Base-by-base conservation (phyloP, 2,329 filamentous ascomycete genomes). In the Calycina herbarum region DNA sequence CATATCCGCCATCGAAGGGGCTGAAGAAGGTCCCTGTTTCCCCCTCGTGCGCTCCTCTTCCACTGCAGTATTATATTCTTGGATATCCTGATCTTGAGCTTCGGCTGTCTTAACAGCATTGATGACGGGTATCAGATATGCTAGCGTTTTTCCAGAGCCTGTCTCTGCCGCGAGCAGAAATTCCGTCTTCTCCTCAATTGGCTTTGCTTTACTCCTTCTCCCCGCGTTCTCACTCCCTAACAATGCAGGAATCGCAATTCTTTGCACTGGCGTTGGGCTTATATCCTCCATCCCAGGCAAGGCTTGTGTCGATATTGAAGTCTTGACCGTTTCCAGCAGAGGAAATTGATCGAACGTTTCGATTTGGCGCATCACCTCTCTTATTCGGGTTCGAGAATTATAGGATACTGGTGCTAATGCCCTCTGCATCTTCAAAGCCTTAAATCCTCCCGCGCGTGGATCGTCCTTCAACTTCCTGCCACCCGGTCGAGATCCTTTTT, bases 121-220 rank as follows among this genome's bases (percentile, higher is more conserved):
- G 62, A 99, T 82, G 17, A 89, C 85, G 0, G 95, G 96, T 5
- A 97, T 79, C 5, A 98, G 81, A 75, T 99, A 99, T 8, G 95
- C 93, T 68, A 99, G 82, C 0, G 95, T 99, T 82, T 99, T 99
- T 67, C 95, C 95, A 0, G 95, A 98, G 13, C 95, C 95, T 0
- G 95, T 99, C 81, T 99, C 95, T 11, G 95, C 95, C 3, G 95
- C 95, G 60, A 99, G 83, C 13, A 99, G 83, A 75, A 92, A 97
- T 79, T 81, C 85, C 66, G 79, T 78, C 67, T 70, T 45, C 73
- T 70, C 51, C 75, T 77, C 66, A 74, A 73, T 61, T 68, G 64
- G 70, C 69, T 67, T 70, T 65, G 64, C 76, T 72, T 74, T 73
- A 68, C 65, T 69, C 58, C 71, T 77, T 63, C 76, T 78, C 5